These are phyloP conservation scores for Aechmea fasciata DNA, from an alignment of 176 grass and related monocot species.

Conservation along the genomic window DNA sequence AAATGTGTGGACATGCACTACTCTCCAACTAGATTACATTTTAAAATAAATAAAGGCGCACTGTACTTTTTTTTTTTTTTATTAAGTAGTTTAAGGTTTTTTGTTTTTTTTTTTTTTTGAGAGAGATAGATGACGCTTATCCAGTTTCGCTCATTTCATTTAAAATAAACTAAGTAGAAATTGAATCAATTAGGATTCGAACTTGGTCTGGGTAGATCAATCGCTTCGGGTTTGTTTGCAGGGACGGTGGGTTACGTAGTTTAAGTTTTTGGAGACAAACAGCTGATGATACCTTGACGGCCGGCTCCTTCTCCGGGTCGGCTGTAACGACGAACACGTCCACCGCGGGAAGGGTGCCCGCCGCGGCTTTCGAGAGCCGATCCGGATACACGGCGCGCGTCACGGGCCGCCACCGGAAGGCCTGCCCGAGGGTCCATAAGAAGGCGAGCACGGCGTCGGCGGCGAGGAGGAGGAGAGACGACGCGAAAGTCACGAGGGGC, in stretches of 20 bases:
- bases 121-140: too few species aligned
- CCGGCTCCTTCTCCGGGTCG: conserved; percentile 1
- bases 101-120: too few species aligned
- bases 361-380: conserved; percentile 17
- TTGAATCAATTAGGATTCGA: too few species aligned
- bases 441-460: conserved; percentile 35
- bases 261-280: conserved; percentile 47
- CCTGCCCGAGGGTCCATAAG: conserved; percentile 41
- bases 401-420: conserved; percentile 31
- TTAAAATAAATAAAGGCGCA: too few species aligned
- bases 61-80: too few species aligned
- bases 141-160: too few species aligned
- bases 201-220: too few species aligned
- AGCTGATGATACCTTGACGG: conserved; percentile 24
- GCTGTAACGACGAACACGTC: conserved; percentile 22
- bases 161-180: too few species aligned
- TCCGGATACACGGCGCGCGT: conserved; percentile 28
- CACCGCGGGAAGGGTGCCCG: conserved; percentile 17
- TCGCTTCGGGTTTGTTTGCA: too few species aligned
- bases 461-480: conserved; percentile 13
- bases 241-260: too few species aligned
- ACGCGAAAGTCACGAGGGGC: not conserved
- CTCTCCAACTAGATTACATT: too few species aligned
- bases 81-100: conserved; percentile 22
- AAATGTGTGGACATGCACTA: too few species aligned